Evolutionary conservation across 768 basidiomycete genomes (phyloP).

Genomic region (Boletus reticulatus): DNA sequence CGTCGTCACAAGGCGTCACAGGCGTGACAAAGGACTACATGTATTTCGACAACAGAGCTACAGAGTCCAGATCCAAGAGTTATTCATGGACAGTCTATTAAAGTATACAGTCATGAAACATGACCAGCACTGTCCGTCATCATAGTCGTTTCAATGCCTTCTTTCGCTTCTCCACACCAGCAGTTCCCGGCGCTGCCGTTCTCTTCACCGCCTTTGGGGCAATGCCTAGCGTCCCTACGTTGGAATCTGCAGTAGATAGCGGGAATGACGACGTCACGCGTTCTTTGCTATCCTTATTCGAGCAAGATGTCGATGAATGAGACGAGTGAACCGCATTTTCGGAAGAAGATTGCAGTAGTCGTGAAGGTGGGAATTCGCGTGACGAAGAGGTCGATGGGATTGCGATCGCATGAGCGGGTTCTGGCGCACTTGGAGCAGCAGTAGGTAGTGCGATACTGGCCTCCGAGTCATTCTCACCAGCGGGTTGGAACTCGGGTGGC

Average conservation of each 20-base stretch:
- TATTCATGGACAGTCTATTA: background rate
- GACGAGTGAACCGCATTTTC: slow-evolving; percentile 43
- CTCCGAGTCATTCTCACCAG: slow-evolving; percentile 31
- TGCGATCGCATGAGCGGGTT: slow-evolving; percentile 33
- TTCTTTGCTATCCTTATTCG: slow-evolving; percentile 44
- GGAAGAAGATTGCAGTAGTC: slow-evolving; percentile 33
- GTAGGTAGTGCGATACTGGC: slow-evolving; percentile 12
- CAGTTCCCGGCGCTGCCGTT: slow-evolving; percentile 50
- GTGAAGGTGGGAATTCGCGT: slow-evolving; percentile 44
- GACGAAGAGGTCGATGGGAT: slow-evolving; percentile 40
- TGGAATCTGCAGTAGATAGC: slow-evolving; percentile 68
- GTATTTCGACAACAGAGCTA: slow-evolving; percentile 6
- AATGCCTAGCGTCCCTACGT: slow-evolving; percentile 44
- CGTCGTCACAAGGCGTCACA: slow-evolving; percentile 23
- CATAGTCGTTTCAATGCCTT: slow-evolving; percentile 82
- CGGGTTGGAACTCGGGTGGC: slow-evolving; percentile 68
- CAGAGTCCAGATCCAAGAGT: background rate
- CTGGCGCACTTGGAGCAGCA: slow-evolving; percentile 17
- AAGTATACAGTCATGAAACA: slow-evolving; percentile 1
- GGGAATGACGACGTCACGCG: slow-evolving; percentile 69
- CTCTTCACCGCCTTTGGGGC: slow-evolving; percentile 68
- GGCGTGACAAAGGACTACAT: slow-evolving; percentile 8
- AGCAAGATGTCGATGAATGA: slow-evolving; percentile 32
- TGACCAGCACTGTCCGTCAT: slow-evolving; percentile 9
- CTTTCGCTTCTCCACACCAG: slow-evolving; percentile 79